A percentile compares a stretch with the other conserved stretches of the same genome.
These are phyloP conservation scores for Leishmania martiniquensis DNA, from an alignment of 208 protist genomes.

Conservation along the genomic window DNA sequence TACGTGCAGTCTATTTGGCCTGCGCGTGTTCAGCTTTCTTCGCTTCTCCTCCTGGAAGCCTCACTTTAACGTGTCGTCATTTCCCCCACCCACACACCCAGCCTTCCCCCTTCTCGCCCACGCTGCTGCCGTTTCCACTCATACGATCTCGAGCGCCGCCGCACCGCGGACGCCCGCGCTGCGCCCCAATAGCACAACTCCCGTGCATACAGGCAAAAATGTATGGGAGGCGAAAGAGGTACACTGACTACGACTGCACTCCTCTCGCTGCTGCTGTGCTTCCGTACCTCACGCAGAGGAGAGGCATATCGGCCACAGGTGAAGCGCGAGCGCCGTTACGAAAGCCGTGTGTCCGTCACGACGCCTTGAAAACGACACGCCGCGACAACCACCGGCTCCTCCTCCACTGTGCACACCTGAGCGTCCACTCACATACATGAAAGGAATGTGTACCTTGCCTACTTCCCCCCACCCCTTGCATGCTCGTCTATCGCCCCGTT, in stretches of 20 bases:
- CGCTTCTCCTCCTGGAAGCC: not conserved
- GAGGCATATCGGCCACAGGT: too few species aligned
- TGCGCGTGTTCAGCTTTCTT: not conserved
- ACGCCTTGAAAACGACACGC: not conserved
- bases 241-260: not conserved
- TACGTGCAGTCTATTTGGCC: not conserved
- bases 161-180: not conserved
- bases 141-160: not conserved
- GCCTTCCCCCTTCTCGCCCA: not conserved
- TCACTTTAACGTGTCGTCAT: not conserved
- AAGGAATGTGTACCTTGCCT: not conserved
- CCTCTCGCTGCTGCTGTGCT: not conserved
- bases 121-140: not conserved
- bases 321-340: not conserved
- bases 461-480: not conserved
- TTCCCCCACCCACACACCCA: not conserved
- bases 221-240: not conserved
- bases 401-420: not conserved
- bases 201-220: not conserved
- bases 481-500: not conserved
- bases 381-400: not conserved
- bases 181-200: not conserved
- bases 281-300: not conserved
- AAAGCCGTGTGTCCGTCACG: not conserved
- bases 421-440: not conserved